phyloP scores from a whole-genome alignment of 805 yeast genomes.

The Ogataea polymorpha region DNA sequence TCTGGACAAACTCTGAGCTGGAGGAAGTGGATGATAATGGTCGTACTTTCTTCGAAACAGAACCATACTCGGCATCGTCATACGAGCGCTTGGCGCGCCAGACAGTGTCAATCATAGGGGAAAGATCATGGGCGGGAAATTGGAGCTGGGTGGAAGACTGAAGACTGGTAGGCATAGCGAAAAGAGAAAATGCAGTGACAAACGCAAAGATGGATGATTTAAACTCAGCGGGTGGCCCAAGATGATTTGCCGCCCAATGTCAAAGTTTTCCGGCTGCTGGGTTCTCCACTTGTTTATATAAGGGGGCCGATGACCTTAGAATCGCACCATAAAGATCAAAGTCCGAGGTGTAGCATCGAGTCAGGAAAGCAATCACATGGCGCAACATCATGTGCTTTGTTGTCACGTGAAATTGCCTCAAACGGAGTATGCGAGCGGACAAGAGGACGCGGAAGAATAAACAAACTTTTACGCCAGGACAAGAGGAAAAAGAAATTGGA shows the following conservation, averaged over 20 bases:
- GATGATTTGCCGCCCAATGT: not conserved
- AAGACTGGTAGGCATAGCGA: conserved; percentile 5
- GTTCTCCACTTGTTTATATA: not conserved
- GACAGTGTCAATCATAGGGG: not conserved
- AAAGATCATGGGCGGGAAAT: conserved; percentile 1
- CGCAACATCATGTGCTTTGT: not conserved
- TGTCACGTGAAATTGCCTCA: not conserved
- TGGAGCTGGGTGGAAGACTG: conserved; percentile 5
- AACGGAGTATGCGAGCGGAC: not conserved
- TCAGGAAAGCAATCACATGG: not conserved
- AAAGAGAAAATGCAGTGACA: not conserved
- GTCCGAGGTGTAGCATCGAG: not conserved
- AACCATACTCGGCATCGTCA: not conserved
- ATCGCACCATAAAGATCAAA: not conserved
- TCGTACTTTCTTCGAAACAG: conserved; percentile 4
- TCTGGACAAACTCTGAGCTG: conserved; percentile 3
- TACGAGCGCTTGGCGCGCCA: conserved; percentile 5
- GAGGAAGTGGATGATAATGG: conserved; percentile 7
- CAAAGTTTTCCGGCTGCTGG: not conserved
- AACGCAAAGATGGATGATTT: not conserved
- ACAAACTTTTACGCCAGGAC: not conserved
- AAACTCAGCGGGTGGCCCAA: conserved; percentile 3
- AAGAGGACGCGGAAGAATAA: not conserved
- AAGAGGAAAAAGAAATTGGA: not conserved
- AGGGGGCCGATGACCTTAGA: not conserved